These are phyloP conservation scores for Chenopodium album DNA, from an alignment of 148 eudicot species.

Conservation along the genomic window DNA sequence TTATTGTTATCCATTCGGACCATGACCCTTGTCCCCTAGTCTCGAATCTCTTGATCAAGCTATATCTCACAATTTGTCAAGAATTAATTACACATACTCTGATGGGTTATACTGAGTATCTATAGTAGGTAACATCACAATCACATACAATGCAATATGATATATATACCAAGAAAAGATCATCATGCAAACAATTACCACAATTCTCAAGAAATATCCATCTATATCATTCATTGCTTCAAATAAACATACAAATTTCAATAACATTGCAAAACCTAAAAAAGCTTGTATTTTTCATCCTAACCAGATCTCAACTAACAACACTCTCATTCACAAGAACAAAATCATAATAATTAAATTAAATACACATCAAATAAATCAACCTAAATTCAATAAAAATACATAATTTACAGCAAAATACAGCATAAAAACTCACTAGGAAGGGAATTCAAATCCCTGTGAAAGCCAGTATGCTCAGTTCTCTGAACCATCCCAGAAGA, in stretches of 20 bases:
- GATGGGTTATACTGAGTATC: not conserved
- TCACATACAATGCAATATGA: not conserved
- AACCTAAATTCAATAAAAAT: not conserved
- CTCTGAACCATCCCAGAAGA: conserved; percentile 20
- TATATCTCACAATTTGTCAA: not conserved
- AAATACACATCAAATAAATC: not conserved
- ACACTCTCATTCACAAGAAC: conserved; percentile 1
- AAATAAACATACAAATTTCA: not conserved
- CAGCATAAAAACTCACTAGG: conserved; percentile 44
- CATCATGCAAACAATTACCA: conserved; percentile 1
- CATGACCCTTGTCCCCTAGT: not conserved
- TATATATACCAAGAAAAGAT: not conserved
- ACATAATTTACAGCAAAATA: conserved; percentile 6
- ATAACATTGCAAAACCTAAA: not conserved
- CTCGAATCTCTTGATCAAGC: not conserved
- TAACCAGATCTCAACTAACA: conserved; percentile 13
- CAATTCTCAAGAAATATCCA: not conserved
- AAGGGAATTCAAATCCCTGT: conserved; percentile 46
- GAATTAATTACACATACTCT: not conserved
- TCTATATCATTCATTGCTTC: not conserved
- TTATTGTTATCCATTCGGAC: not conserved
- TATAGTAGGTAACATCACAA: not conserved
- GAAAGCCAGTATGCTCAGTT: conserved; percentile 33
- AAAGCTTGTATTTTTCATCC: conserved; percentile 5
- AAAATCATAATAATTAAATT: not conserved